Base-by-base conservation (phyloP, 2,329 filamentous ascomycete genomes). In the Amauroascus niger region DNA sequence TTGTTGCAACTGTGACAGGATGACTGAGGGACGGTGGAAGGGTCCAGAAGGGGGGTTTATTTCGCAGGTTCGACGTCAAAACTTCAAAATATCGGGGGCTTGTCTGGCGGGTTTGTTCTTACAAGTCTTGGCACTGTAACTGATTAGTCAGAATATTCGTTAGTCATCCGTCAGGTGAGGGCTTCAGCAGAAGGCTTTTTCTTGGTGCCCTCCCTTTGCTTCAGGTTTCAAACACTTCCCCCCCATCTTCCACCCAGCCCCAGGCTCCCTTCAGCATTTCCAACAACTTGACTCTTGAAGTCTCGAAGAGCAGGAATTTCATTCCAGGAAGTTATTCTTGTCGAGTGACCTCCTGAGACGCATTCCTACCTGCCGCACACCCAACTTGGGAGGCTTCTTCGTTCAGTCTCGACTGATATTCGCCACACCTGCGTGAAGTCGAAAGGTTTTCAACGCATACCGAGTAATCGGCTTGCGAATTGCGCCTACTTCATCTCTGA, bases 1-100 rank as follows among this genome's bases (percentile, higher is more conserved):
- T 55, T 51, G 59, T 52, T 39, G 49, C 48, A 49, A 53, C 46
- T 47, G 54, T 30, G 24, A 47, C 52, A 26, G 43, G 41, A 39
- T 16, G 40, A 40, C 49, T 54, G 20, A 39, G 35, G 18, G 44
- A 53, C 30, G 35, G 9, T 16, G 33, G 51, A 53, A 35, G 32
- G 40, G 53, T 54, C 49, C 49, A 52, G 39, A 52, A 14, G 32
- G 18, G n/a, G 40, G 41, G 28, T n/a, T 46, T 20, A 37, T n/a
- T 39, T 52, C n/a, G 40, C 22, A 35, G 28, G 24, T 52, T 52
- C 50, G 50, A 52, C 40, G 50, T 52, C 50, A 44, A 39, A 49
- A 51, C n/a, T 45, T 26, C 24, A 35, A n/a, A n/a, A 33, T 49
- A 33, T 49, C 37, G 26, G 24, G n/a, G n/a, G n/a, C n/a, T 37